A percentile compares a stretch with the other conserved stretches of the same genome.
Evolutionary conservation across 495 filamentous ascomycete species (phyloP).

Genomic region (Daldinia caldariorum): DNA sequence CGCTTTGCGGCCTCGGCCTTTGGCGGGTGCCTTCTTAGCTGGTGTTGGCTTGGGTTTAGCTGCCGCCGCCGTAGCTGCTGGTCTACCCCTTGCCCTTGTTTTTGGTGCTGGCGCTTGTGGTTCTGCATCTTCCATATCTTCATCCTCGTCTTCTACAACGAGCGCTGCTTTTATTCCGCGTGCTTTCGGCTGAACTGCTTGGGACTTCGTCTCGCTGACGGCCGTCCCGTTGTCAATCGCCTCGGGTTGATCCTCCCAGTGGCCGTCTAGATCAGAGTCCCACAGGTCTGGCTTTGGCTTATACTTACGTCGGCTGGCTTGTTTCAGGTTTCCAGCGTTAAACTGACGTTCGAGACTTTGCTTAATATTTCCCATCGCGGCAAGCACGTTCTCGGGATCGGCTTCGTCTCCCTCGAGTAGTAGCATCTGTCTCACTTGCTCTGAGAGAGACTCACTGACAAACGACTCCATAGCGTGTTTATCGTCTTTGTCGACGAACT

Average conservation of each 20-base stretch:
- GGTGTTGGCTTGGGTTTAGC: conserved; percentile 55
- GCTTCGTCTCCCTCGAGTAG: conserved; percentile 74
- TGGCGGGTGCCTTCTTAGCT: conserved; percentile 49
- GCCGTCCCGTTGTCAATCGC: conserved; percentile 65
- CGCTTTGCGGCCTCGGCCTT: conserved; percentile 46
- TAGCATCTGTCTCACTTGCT: conserved; percentile 79
- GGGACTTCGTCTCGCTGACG: conserved; percentile 57
- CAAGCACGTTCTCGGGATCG: conserved; percentile 61
- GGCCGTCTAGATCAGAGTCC: conserved; percentile 86
- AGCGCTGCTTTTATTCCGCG: conserved; percentile 42
- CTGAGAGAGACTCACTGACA: conserved; percentile 79
- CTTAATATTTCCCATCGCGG: conserved; percentile 75
- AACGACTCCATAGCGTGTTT: conserved; percentile 92
- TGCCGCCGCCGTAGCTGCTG: conserved; percentile 52
- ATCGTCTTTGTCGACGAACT: conserved; percentile 96
- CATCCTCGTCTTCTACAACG: conserved; percentile 53
- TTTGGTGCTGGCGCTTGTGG: conserved; percentile 26
- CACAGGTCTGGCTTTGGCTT: conserved; percentile 83
- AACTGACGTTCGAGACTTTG: conserved; percentile 77
- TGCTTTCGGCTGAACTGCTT: conserved; percentile 42
- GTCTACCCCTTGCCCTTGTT: conserved; percentile 53
- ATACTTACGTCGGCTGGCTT: conserved; percentile 60
- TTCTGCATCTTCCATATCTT: conserved; percentile 51
- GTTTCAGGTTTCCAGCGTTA: conserved; percentile 70
- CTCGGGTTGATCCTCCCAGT: conserved; percentile 82